Evolutionary conservation across 495 filamentous ascomycete species (phyloP).

Genomic region (Barbatosphaeria neglecta): DNA sequence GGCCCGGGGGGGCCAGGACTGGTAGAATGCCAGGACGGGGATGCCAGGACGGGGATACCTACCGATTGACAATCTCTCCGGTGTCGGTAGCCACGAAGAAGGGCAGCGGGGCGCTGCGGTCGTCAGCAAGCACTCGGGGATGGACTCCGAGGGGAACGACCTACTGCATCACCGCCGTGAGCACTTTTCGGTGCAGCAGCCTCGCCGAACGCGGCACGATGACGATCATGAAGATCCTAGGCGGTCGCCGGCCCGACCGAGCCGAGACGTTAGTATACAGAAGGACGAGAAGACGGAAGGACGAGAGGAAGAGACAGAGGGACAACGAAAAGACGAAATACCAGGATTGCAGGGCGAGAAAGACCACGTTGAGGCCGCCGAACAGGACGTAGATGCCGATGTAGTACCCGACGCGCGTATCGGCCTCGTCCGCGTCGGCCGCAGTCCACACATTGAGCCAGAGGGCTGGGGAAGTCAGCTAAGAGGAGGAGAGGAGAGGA

Average conservation of each 20-base stretch:
- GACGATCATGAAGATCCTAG: slow-evolving; percentile 4
- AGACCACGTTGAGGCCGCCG: slow-evolving; percentile 1
- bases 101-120: slow-evolving; percentile 8
- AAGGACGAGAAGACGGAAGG: too few relatives aligned
- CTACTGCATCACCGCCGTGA: slow-evolving; percentile 7
- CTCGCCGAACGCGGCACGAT: slow-evolving; percentile 2
- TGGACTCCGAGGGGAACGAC: neutral
- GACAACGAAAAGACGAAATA: too few relatives aligned
- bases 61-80: slow-evolving; percentile 11
- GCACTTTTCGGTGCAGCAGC: slow-evolving; percentile 3
- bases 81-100: slow-evolving; percentile 11
- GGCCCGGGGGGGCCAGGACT: too few relatives aligned
- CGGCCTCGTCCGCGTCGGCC: neutral
- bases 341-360: slow-evolving; percentile 2
- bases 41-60: too few relatives aligned
- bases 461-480: neutral
- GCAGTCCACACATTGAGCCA: slow-evolving; percentile 7
- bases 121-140: neutral
- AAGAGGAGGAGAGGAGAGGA: too few relatives aligned
- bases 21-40: too few relatives aligned
- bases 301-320: too few relatives aligned
- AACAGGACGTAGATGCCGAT: slow-evolving; percentile 6
- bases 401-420: slow-evolving; percentile 2
- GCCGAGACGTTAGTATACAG: too few relatives aligned
- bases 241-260: neutral